These are phyloP conservation scores for Solanum rostratum DNA, from an alignment of 257 asterid species.

Conservation along the genomic window DNA sequence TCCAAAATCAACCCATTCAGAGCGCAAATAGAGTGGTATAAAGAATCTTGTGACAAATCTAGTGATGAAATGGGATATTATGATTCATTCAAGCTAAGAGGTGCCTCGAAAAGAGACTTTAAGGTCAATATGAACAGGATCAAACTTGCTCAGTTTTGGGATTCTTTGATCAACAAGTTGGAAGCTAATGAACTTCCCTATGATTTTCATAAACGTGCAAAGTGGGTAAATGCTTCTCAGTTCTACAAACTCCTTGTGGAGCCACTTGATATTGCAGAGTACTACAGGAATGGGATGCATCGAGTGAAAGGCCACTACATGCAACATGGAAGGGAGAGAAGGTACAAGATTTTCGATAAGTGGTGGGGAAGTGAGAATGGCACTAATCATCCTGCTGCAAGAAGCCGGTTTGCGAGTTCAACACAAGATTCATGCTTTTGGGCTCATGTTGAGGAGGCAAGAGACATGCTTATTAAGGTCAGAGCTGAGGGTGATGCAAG, in stretches of 20 bases:
- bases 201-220: slow-evolving; percentile 57
- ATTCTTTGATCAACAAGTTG: slow-evolving; percentile 43
- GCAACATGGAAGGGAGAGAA: slow-evolving; percentile 58
- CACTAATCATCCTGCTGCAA: slow-evolving; percentile 8
- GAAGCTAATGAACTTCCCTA: slow-evolving; percentile 63
- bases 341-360: slow-evolving; percentile 65
- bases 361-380: slow-evolving; percentile 61
- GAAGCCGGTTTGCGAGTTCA: slow-evolving; percentile 58
- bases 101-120: slow-evolving; percentile 38
- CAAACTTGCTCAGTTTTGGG: slow-evolving; percentile 59
- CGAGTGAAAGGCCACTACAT: slow-evolving; percentile 60
- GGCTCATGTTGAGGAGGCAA: slow-evolving; percentile 83
- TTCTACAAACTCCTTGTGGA: slow-evolving; percentile 72
- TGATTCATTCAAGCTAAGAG: slow-evolving; percentile 61
- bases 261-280: slow-evolving; percentile 86
- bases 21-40: slow-evolving; percentile 81
- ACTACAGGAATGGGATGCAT: slow-evolving; percentile 53
- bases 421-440: slow-evolving; percentile 91
- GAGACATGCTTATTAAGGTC: slow-evolving; percentile 27
- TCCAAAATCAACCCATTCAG: slow-evolving; percentile 49
- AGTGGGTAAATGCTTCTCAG: slow-evolving; percentile 64
- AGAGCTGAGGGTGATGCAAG: slow-evolving; percentile 39
- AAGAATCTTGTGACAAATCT: slow-evolving; percentile 51
- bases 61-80: slow-evolving; percentile 74
- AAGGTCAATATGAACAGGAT: slow-evolving; percentile 46